Conservation (phyloP, 768 basidiomycete species). For the Fibroporia radiculosa region DNA sequence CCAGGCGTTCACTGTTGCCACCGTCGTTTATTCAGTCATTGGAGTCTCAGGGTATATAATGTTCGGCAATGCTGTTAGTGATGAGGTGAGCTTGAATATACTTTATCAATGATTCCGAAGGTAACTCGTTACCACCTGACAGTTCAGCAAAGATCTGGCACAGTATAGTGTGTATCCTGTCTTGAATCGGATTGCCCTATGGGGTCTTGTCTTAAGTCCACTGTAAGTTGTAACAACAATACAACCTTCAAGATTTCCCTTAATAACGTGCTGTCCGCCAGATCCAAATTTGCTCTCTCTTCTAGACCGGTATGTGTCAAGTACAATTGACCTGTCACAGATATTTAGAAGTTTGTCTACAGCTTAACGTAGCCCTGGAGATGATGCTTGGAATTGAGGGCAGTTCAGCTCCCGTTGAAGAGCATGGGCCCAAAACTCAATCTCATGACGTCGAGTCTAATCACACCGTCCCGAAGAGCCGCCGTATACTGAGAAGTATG, state of each 20-base stretch:
- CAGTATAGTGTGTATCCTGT: conserved; percentile 57
- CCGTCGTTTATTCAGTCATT: conserved; percentile 15
- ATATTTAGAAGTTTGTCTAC: not conserved
- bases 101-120: conserved; percentile 1
- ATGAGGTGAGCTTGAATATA: conserved; percentile 52
- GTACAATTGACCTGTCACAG: no score
- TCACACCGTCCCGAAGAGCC: conserved; percentile 21
- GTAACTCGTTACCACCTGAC: not conserved
- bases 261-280: conserved; percentile 19
- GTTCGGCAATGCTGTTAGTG: conserved; percentile 76
- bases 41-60: conserved; percentile 75
- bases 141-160: conserved; percentile 83
- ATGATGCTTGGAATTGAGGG: conserved; percentile 62
- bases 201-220: conserved; percentile 79
- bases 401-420: conserved; percentile 15
- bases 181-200: conserved; percentile 70
- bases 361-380: conserved; percentile 82
- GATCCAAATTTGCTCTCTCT: conserved; percentile 83
- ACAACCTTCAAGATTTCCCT: not conserved
- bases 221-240: conserved; percentile 37
- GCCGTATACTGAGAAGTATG: conserved; percentile 27
- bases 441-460: conserved; percentile 2
- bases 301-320: conserved; percentile 60
- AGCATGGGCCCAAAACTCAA: conserved; percentile 17
- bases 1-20: conserved; percentile 63